A percentile compares a stretch with the other conserved stretches of the same genome.
These are phyloP conservation scores for Cryptosporidium xiaoi DNA, from an alignment of 169 alveolate genomes.

Conservation along the genomic window DNA sequence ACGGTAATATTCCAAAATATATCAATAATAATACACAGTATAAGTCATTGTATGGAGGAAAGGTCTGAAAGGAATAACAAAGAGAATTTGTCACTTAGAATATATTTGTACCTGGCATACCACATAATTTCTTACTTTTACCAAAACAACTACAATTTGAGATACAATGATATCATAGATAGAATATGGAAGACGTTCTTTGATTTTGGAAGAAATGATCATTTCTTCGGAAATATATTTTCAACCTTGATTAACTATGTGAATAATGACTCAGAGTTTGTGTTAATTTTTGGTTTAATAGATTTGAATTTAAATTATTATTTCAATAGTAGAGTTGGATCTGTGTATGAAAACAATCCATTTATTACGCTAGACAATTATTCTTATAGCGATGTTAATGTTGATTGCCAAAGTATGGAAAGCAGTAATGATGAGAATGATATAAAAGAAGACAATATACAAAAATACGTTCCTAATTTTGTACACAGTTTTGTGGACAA, in stretches of 20 bases:
- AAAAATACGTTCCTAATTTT: neutral
- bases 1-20: slow-evolving; percentile 55
- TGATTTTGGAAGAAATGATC: slow-evolving; percentile 15
- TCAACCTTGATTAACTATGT: slow-evolving; percentile 29
- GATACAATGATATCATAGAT: neutral
- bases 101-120: slow-evolving; percentile 14
- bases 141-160: slow-evolving; percentile 10
- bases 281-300: slow-evolving; percentile 29
- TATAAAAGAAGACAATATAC: neutral
- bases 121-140: slow-evolving; percentile 11
- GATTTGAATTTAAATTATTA: neutral
- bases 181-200: slow-evolving; percentile 40
- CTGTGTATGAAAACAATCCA: neutral
- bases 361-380: too few species aligned
- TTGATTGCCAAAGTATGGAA: too few species aligned
- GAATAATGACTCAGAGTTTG: slow-evolving; percentile 37
- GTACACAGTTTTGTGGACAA: slow-evolving; percentile 7
- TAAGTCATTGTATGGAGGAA: neutral
- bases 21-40: neutral
- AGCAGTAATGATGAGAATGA: neutral
- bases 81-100: neutral
- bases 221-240: slow-evolving; percentile 20
- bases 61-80: neutral
- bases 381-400: neutral
- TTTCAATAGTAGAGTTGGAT: neutral